phyloP scores from a whole-genome alignment of 202 grass and related monocot genomes.

The Cymbopogon flexuosus region DNA sequence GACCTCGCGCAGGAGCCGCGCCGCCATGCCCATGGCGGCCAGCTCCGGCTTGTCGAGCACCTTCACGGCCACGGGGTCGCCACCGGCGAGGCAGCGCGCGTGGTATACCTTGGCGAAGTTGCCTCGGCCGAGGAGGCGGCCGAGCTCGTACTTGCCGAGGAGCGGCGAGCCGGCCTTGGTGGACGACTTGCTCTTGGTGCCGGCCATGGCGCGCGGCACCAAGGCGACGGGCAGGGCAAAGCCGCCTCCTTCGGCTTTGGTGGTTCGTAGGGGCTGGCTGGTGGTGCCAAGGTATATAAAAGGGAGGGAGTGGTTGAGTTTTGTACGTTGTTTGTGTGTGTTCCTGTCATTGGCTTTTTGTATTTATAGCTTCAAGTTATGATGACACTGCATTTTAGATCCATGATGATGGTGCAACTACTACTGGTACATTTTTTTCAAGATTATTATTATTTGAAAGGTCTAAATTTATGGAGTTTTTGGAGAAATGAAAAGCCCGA shows the following conservation, averaged over 20 bases:
- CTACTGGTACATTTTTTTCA: background rate
- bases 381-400: background rate
- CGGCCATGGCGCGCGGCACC: slow-evolving; percentile 12
- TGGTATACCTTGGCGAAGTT: slow-evolving; percentile 92
- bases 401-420: too few species aligned
- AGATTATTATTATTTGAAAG: background rate
- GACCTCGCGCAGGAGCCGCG: slow-evolving; percentile 61
- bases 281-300: slow-evolving; percentile 15
- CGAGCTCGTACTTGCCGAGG: slow-evolving; percentile 83
- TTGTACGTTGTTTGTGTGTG: background rate
- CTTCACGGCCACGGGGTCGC: slow-evolving; percentile 63
- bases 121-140: slow-evolving; percentile 67
- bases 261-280: background rate
- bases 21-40: slow-evolving; percentile 29
- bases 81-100: slow-evolving; percentile 51
- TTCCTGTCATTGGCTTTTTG: slow-evolving; percentile 4
- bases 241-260: background rate
- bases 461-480: too few species aligned
- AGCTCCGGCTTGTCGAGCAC: slow-evolving; percentile 66
- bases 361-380: background rate
- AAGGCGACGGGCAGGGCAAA: background rate
- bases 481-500: too few species aligned
- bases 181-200: slow-evolving; percentile 10
- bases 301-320: background rate
- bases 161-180: slow-evolving; percentile 43